A percentile compares a stretch with the other conserved stretches of the same genome.
Conservation (phyloP, 2,329 filamentous ascomycete species). For the Aspergillus flavus region DNA sequence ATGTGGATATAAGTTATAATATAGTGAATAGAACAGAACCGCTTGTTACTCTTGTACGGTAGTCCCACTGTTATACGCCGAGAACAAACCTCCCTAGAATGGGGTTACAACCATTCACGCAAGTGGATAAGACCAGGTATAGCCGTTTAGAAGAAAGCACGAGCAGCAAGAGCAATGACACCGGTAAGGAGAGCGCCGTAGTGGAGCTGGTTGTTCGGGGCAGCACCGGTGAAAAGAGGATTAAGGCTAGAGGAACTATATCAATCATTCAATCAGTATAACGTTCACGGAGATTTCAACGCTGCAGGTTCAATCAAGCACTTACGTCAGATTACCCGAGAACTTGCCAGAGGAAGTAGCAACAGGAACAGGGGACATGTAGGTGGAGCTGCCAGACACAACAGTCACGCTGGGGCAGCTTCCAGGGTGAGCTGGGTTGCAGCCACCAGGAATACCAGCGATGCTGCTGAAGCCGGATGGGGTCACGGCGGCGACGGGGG, state of each 20-base stretch:
- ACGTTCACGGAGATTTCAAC: fast-evolving
- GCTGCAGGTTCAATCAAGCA: neutral
- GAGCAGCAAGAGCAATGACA: neutral
- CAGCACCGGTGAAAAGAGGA: neutral
- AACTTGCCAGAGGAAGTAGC: neutral
- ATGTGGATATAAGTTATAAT: neutral
- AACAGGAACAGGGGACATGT: neutral
- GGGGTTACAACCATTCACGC: neutral
- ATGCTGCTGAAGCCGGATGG: neutral
- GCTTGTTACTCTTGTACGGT: too few relatives aligned
- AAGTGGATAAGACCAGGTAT: neutral
- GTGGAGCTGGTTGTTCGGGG: neutral
- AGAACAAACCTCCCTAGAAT: neutral
- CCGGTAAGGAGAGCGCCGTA: neutral
- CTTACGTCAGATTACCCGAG: neutral
- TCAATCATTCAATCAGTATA: neutral
- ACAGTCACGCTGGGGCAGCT: slow-evolving; percentile 1
- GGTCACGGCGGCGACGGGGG: neutral
- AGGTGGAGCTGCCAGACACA: slow-evolving; percentile 1
- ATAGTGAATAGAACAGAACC: too few relatives aligned
- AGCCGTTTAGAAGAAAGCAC: neutral
- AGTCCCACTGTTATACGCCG: too few relatives aligned
- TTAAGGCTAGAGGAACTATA: neutral
- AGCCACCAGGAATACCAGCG: neutral
- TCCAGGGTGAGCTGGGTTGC: neutral